Percentiles rank a stretch among this genome's conserved stretches.
These are phyloP conservation scores for Russula earlei DNA, from an alignment of 768 basidiomycete genomes.

Conservation along the genomic window DNA sequence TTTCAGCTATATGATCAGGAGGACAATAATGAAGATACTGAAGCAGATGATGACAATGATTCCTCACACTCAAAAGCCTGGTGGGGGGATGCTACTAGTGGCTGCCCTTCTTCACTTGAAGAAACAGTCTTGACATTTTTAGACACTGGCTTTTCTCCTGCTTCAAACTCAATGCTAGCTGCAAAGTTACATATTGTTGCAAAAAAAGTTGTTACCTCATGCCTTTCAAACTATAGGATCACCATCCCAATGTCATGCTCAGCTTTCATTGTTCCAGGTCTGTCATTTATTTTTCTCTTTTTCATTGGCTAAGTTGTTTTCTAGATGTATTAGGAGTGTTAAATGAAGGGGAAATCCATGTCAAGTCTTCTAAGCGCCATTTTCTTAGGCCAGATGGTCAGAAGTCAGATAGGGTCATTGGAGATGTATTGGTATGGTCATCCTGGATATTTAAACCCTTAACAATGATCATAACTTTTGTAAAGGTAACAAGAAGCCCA, in stretches of 20 bases:
- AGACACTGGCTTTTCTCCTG: conserved; percentile 50
- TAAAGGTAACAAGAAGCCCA: conserved; percentile 52
- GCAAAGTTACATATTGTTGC: conserved; percentile 46
- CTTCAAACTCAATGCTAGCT: conserved; percentile 38
- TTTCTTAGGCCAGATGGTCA: conserved; percentile 36
- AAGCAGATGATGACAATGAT: conserved; percentile 10
- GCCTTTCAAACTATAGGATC: conserved; percentile 37
- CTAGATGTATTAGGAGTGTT: conserved; percentile 46
- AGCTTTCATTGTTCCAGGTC: conserved; percentile 56
- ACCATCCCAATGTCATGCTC: conserved; percentile 47
- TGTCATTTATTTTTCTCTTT: neutral
- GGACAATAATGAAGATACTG: conserved; percentile 22
- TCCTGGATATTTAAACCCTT: neutral
- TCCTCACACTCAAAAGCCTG: conserved; percentile 48
- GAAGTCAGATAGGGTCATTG: conserved; percentile 40
- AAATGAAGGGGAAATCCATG: conserved; percentile 45
- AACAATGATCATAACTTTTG: neutral
- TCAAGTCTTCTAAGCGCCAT: conserved; percentile 39
- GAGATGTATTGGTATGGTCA: conserved; percentile 44
- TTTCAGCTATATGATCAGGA: conserved; percentile 18
- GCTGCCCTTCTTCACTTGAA: conserved; percentile 48
- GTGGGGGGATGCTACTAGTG: conserved; percentile 61
- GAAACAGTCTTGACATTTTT: conserved; percentile 51
- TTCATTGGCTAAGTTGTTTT: neutral
- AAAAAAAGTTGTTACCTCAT: conserved; percentile 34